Conservation (phyloP, 2,329 filamentous ascomycete genomes). For the Chaetomium olivaceum region DNA sequence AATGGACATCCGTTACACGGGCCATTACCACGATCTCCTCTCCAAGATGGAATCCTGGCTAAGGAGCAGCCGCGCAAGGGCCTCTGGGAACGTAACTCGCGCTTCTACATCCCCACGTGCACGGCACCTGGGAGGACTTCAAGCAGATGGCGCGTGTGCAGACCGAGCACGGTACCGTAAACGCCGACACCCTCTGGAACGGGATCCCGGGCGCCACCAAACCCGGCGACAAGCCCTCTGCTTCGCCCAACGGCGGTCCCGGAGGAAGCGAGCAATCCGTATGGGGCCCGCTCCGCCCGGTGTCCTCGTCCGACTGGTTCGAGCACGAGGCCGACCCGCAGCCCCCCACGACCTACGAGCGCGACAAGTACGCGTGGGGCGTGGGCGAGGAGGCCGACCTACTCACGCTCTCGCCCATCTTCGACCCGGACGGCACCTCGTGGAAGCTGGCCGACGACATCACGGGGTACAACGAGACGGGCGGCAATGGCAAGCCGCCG, state of each 20-base stretch:
- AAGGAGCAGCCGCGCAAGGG: slow-evolving; percentile 74
- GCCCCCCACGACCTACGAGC: slow-evolving; percentile 71
- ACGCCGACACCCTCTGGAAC: slow-evolving; percentile 68
- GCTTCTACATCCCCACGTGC: slow-evolving; percentile 75
- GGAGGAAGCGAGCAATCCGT: slow-evolving; percentile 62
- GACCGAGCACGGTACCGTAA: slow-evolving; percentile 67
- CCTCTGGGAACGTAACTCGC: slow-evolving; percentile 75
- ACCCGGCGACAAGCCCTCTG: slow-evolving; percentile 33
- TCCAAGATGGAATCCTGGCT: slow-evolving; percentile 68
- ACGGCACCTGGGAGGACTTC: slow-evolving; percentile 80
- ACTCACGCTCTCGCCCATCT: slow-evolving; percentile 89
- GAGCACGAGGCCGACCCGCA: slow-evolving; percentile 70
- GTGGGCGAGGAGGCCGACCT: slow-evolving; percentile 88
- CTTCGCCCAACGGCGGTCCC: slow-evolving; percentile 17
- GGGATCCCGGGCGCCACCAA: slow-evolving; percentile 45
- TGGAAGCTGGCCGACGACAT: slow-evolving; percentile 84
- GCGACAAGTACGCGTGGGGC: slow-evolving; percentile 83
- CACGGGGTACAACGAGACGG: slow-evolving; percentile 73
- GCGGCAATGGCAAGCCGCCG: slow-evolving; percentile 59
- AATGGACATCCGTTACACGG: slow-evolving; percentile 88
- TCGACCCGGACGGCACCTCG: slow-evolving; percentile 81
- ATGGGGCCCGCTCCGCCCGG: slow-evolving; percentile 80
- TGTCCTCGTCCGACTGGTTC: slow-evolving; percentile 68
- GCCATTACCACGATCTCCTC: slow-evolving; percentile 78
- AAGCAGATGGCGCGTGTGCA: slow-evolving; percentile 74